Base-by-base conservation (phyloP, 2,329 filamentous ascomycete species). In the Verticillium nonalfalfae region DNA sequence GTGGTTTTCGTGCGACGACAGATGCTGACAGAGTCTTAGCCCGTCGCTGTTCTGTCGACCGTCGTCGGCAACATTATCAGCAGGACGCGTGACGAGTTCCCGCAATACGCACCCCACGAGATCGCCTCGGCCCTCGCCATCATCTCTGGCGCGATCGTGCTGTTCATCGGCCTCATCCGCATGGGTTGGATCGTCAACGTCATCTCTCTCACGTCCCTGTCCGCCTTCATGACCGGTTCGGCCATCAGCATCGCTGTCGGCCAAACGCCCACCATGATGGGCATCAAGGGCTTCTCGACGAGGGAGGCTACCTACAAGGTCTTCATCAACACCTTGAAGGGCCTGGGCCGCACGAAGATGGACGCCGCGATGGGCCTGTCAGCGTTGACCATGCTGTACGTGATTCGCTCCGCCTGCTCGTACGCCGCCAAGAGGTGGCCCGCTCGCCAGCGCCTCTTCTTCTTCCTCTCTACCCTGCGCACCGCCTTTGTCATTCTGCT, bases 191-290 rank as follows among this genome's bases (percentile, higher is more conserved):
- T 98, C 58, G 93, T 97, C 57, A 93, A 98, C 67, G 85, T 97
- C 69, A 97, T 98, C 68, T 91, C 95, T 1, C 85, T 97, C 61
- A 88, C 92, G 1, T 91, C 93, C 0, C 91, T 98, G 60, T 93
- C 91, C 0, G 93, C 95, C 2, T 98, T 97, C 79, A 97, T 98
- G 90, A 98, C 95, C 0, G 94, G 94, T 2, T 97, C 94, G 5
- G 93, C 94, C 60, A 84, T 99, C 74, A 96, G 85, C 69, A 98
- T 99, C 71, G 87, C 85, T 15, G 84, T 86, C 31, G 93, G 95
- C 38, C 95, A 99, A 74, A 81, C 97, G 5, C 89, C 91, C 1
- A 83, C 84, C 2, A 78, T 98, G 73, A 84, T 99, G 78, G 95
- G 95, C 7, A 88, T 97, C 70, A 81, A 81, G 1, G 84, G 84